Base-by-base conservation (phyloP, 208 protist species). In the Trypanosoma mega region DNA sequence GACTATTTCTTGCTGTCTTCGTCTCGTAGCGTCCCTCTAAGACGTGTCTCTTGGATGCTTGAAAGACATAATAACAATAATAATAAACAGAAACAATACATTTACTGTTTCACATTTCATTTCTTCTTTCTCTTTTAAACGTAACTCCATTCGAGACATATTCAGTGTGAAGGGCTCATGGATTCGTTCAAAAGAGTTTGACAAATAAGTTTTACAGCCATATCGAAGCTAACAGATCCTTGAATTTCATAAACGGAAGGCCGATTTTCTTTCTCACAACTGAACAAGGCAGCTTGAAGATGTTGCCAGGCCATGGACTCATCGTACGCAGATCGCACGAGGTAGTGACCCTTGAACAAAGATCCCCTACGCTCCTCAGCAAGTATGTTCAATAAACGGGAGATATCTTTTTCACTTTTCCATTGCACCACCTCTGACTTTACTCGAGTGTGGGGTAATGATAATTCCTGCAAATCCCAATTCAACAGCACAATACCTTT, bases 401-500 rank as follows among this genome's bases (percentile, higher is more conserved):
- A 14, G 20, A 2, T 36, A 14, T 62, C 54, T 36, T 5, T 14
- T 31, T 41, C 60, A 12, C 6, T 43, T 41, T 50, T 45, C 46
- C 30, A 58, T 43, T 58, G 47, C 36, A 44, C 29, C 31, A 58
- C 41, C 30, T 53, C 23, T 12, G 56, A 27, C 4, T 26, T 46
- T n/a, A 44, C 20, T 20, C 34, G 2, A 21, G 58, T 31, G 24
- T 46, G 31, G 1, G 50, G 52, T 34, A 33, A 44, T 26, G 48
- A 47, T 5, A 78, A 61, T 33, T 69, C 66, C 29, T 74, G 56
- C 1, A 68, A 11, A 59, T 81, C 46, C 78, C 80, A 91, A 68
- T 91, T 74, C 24, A 91, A 64, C 36, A 87, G 48, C 41, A 91
- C 64, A 20, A 87, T 69, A 14, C 78, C 84, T 11, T 68, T 60